Evolutionary conservation across 495 filamentous ascomycete species (phyloP).

Genomic region (Aspergillus incahuasiensis): DNA sequence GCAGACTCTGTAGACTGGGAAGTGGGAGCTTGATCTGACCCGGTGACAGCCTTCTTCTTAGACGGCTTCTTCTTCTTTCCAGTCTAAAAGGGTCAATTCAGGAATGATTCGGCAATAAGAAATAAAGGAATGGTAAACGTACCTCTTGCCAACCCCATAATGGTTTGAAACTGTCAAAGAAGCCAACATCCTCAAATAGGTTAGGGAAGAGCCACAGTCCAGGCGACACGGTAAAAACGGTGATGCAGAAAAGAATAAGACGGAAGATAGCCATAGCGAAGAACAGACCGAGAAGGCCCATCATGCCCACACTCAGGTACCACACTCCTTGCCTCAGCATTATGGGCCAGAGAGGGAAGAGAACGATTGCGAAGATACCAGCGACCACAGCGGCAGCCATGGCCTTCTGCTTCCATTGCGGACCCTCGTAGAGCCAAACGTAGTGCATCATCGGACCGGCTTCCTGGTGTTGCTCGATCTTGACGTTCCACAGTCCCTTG

Average conservation of each 20-base stretch:
- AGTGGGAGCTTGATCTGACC: conserved; percentile 31
- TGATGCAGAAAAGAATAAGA: conserved; percentile 89
- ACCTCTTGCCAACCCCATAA: conserved; percentile 99
- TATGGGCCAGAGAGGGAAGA: conserved; percentile 96
- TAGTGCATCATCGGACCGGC: conserved; percentile 88
- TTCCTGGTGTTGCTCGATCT: conserved; percentile 95
- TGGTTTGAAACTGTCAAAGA: conserved; percentile 95
- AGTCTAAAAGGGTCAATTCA: conserved; percentile 19
- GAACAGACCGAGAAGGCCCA: conserved; percentile 89
- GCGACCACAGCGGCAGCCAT: conserved; percentile 80
- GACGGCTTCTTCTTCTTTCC: conserved; percentile 60
- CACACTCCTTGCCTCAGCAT: conserved; percentile 89
- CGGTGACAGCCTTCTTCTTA: conserved; percentile 57
- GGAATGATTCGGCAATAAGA: conserved; percentile 10
- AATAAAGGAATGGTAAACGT: conserved; percentile 14
- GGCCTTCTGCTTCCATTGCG: conserved; percentile 87
- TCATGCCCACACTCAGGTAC: conserved; percentile 94
- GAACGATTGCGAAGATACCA: conserved; percentile 77
- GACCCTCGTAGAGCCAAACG: conserved; percentile 93
- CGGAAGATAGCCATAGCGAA: conserved; percentile 97
- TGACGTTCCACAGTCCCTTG: conserved; percentile 96
- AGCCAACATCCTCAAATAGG: conserved; percentile 96
- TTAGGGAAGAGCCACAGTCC: conserved; percentile 98
- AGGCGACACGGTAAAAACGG: conserved; percentile 76
- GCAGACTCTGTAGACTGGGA: conserved; percentile 34